phyloP scores from a whole-genome alignment of 768 basidiomycete species.

The Lentinula edodes region DNA sequence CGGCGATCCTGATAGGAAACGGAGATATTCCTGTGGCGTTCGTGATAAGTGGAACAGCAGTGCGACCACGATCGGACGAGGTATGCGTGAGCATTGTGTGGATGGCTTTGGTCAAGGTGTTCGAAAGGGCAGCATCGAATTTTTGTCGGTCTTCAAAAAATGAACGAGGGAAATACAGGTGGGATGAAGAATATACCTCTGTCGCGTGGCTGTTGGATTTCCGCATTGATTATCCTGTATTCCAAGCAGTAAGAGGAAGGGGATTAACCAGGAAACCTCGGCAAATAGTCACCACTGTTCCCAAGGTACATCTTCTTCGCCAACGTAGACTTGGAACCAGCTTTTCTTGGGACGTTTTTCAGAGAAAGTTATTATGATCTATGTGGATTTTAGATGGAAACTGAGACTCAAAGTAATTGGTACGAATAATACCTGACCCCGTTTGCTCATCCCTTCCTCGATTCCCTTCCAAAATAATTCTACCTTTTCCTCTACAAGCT shows the following conservation, averaged over 20 bases:
- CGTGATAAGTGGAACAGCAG: slow-evolving; percentile 76
- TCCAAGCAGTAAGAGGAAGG: not conserved
- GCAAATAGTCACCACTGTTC: slow-evolving; percentile 62
- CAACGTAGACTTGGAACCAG: slow-evolving; percentile 68
- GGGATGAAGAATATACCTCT: slow-evolving; percentile 34
- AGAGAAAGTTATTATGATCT: slow-evolving; percentile 74
- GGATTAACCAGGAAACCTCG: not conserved
- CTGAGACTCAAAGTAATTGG: not conserved
- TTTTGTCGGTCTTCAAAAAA: slow-evolving; percentile 33
- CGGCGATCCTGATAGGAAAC: slow-evolving; percentile 68
- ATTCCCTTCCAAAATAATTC: slow-evolving; percentile 75
- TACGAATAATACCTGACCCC: slow-evolving; percentile 53
- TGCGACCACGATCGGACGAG: slow-evolving; percentile 70
- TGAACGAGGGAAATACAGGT: not conserved
- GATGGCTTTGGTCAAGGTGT: slow-evolving; percentile 60
- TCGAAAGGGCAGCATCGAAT: slow-evolving; percentile 53
- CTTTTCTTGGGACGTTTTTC: slow-evolving; percentile 74
- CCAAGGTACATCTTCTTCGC: slow-evolving; percentile 83
- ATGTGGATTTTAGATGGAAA: not conserved
- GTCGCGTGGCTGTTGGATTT: slow-evolving; percentile 70
- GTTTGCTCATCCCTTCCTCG: slow-evolving; percentile 55
- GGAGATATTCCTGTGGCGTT: slow-evolving; percentile 72
- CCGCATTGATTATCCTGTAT: slow-evolving; percentile 72
- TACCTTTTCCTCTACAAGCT: slow-evolving; percentile 69
- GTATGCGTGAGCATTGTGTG: slow-evolving; percentile 72